Evolutionary conservation across 2,329 filamentous ascomycete species (phyloP).

Genomic region (Metarhizium humberi): DNA sequence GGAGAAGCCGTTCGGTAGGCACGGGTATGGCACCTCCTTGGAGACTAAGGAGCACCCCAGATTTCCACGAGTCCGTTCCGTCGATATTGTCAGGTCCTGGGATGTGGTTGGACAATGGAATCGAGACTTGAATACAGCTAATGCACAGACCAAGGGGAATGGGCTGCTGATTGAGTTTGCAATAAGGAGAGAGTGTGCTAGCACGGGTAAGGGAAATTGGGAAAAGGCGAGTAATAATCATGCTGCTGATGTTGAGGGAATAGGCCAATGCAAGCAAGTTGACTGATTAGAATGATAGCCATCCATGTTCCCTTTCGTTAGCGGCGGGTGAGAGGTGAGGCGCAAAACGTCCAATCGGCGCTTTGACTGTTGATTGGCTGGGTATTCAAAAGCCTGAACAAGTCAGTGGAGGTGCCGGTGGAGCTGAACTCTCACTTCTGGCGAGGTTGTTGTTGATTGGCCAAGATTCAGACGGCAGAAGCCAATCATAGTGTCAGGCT

Average conservation of each 20-base stretch:
- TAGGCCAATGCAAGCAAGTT: neutral
- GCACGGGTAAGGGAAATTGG: neutral
- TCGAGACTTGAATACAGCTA: conserved; percentile 5
- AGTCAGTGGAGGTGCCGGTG: conserved; percentile 15
- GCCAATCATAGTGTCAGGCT: conserved; percentile 7
- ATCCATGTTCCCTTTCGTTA: conserved; percentile 5
- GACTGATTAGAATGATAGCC: neutral
- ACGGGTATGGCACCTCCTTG: conserved; percentile 13
- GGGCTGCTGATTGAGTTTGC: neutral
- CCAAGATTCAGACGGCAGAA: neutral
- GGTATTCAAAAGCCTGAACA: neutral
- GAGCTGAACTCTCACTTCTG: conserved; percentile 7
- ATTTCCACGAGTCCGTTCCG: conserved; percentile 1
- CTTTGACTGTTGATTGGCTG: conserved; percentile 21
- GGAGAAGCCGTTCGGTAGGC: conserved; percentile 7
- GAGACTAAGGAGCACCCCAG: conserved; percentile 3
- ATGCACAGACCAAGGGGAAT: neutral
- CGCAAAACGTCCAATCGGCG: conserved; percentile 10
- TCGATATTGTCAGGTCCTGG: conserved; percentile 11
- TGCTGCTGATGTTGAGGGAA: conserved; percentile 5
- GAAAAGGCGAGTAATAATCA: neutral
- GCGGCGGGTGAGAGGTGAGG: conserved; percentile 3
- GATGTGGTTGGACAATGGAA: conserved; percentile 20
- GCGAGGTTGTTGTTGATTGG: conserved; percentile 11
- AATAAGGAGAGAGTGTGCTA: neutral